Evolutionary conservation across 148 eudicot genomes (phyloP), one percentile per base, ranked within the genome.

Genomic region (Persicaria maculosa): DNA sequence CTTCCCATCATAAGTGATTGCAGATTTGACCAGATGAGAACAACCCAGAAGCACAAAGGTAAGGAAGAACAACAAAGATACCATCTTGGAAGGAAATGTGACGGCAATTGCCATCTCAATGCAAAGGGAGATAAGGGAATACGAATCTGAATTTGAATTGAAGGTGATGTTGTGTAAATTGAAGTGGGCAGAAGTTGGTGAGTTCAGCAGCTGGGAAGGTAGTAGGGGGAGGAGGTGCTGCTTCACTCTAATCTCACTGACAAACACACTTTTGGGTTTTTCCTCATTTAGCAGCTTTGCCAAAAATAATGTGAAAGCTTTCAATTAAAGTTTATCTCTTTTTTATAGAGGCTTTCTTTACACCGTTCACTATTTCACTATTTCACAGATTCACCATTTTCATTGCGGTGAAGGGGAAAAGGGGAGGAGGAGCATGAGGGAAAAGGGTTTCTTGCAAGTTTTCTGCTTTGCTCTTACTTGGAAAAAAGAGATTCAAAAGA

Each of bases 1-100:
- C 80, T 87, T 90, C 74, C 74, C 82, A 76, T 92, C 98, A 79
- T 92, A 95, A 55, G 86, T 86, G 4, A 95, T 84, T 68, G 68
- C 80, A 69, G 86, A 84, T 52, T 87, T 78, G 70, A 80, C 77
- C 69, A 81, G 53, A 68, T 90, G 69, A 74, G 79, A 36, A 15
- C 17, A 78, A 68, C 85, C 82, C 81, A 89, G 48, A 74, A 91
- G 40, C 65, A 89, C 22, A 58, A 84, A 44, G 65, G 73, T 80
- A 31, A 87, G 44, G 79, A 64, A 79, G 9, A 81, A 64, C 2
- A 84, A 74, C 22, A 78, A 17, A 36, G 47, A n/a, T 19, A 80
- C 53, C 45, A 80, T 57, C 50, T 54, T 88, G 83, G 87, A 1
- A 19, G 64, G 82, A 81, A 82, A 80, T 47, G 75, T 80, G 79